phyloP scores from a whole-genome alignment of 139 green algal species.

The Tetraselmis striata region DNA sequence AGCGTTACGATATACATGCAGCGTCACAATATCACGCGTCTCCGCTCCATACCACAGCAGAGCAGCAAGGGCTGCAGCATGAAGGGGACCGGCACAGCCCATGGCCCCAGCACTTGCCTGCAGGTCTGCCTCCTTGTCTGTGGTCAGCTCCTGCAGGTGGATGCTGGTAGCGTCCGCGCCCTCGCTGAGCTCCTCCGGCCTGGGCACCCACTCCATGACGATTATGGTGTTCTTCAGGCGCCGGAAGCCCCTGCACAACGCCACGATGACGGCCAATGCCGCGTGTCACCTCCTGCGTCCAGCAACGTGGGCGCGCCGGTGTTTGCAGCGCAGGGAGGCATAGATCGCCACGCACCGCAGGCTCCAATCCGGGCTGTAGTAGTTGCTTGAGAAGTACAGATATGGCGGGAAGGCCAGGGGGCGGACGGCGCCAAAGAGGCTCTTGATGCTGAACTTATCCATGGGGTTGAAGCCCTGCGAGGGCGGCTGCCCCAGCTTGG shows the following conservation, averaged over 20 bases:
- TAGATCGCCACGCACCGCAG: too few species aligned
- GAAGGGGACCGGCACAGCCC: too few species aligned
- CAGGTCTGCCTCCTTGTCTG: neutral
- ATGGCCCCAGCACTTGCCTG: too few species aligned
- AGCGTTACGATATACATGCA: too few species aligned
- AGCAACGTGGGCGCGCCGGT: too few species aligned
- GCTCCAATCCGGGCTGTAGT: neutral
- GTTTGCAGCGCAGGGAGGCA: too few species aligned
- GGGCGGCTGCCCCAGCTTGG: constrained; percentile 1
- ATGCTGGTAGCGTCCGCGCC: neutral
- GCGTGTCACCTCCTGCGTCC: too few species aligned
- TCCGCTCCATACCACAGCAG: too few species aligned
- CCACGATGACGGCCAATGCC: too few species aligned
- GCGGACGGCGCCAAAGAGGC: neutral
- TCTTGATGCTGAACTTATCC: constrained; percentile 10
- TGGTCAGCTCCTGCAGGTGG: neutral
- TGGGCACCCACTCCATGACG: constrained; percentile 20
- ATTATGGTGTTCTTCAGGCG: constrained; percentile 22
- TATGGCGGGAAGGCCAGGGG: neutral
- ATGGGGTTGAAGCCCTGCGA: constrained; percentile 10
- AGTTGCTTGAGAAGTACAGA: neutral
- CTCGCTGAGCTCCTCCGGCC: neutral
- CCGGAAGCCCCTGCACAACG: constrained; percentile 2
- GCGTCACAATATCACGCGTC: too few species aligned
- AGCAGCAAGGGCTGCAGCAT: too few species aligned